Base-by-base conservation (phyloP, 768 basidiomycete genomes). In the Russula brevipes region DNA sequence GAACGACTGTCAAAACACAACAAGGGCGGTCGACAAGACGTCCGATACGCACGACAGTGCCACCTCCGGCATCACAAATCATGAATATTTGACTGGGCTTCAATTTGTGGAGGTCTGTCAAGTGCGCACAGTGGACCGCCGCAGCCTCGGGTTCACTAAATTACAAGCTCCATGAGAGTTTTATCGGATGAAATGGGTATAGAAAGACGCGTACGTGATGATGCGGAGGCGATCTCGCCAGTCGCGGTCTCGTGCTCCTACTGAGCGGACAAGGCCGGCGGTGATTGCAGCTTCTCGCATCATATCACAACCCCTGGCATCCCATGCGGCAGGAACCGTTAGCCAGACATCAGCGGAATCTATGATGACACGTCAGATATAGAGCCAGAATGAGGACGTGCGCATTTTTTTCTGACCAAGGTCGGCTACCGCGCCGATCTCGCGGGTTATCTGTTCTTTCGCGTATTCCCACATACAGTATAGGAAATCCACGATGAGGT, bases 251-350 rank as follows among this genome's bases (percentile, higher is more conserved):
- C 86, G 85, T 16, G 88, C 85, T 50, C 80, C 76, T 5, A 87
- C 76, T 52, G 84, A 85, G 66, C 85, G 85, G 12, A 94, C 92
- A 5, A 94, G 80, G 0, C 89, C 89, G 6, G 91, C 91, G 30
- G 79, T 77, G 63, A 94, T 88, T 16, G 92, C 91, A 47, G 89
- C 89, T 54, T 86, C 86, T 24, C 91, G 82, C 92, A 94, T 94
- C 68, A 92, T 81, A 62, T 87, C 86, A 69, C 88, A 91, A 0
- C 90, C 91, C 66, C 80, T 85, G 1, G 87, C 90, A 71, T 94
- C 91, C 92, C 91, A 94, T 19, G 91, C 92, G 14, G 92, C 92
- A 58, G 92, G 92, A 4, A 93, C 91, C 2, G 89, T 93, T 60
- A 94, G 75, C 80, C 88, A 88, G 5, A 94, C 89, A 68, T 91